Evolutionary conservation across 495 filamentous ascomycete species (phyloP), one percentile per base, ranked within the genome.

Genomic region (Cetradonia linearis): DNA sequence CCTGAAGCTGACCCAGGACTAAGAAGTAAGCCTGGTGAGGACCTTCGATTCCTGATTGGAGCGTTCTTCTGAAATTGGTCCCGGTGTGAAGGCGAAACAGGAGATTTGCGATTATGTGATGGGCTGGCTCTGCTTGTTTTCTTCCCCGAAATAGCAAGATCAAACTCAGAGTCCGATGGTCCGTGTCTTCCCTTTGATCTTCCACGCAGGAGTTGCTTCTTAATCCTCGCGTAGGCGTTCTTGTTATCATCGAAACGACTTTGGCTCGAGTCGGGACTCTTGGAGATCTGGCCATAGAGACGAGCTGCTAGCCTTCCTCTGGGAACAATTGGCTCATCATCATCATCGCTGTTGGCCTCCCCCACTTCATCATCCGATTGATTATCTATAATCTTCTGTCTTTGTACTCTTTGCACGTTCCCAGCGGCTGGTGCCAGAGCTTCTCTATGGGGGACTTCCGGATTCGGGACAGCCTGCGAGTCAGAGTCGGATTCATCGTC

Each of bases 241-340:
- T 63, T 63, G 28, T 46, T 63, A 18, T 65, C 61, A 4, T 9
- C 46, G 47, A 40, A 52, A 36, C 58, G 13, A 63, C 36, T n/a
- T 58, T 50, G 20, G 61, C 55, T 46, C 58, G 63, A 40, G 48
- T 40, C 68, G 56, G 40, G 66, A 66, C 27, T 56, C 66, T 56
- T 54, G 66, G 14, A 69, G 64, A 55, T 44, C 65, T 60, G 54
- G 20, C 59, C 20, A 14, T 82, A 81, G 78, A 91, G 83, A 28
- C 85, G 76, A 18, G 83, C 77, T 58, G 88, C 88, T 64, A 93
- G 76, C 30, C 83, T 81, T 4, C 88, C 88, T 55, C 80, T 79
- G 5, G 88, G 87, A 27, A 78, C 76, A 25, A 84, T 62, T 59
- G 82, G 76, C 23, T 78, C 74, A 8, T 78, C 77, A 11, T 75